A percentile compares a stretch with the other conserved stretches of the same genome.
Conservation (phyloP, 441 rosid genomes). For the Populus tomentosa region DNA sequence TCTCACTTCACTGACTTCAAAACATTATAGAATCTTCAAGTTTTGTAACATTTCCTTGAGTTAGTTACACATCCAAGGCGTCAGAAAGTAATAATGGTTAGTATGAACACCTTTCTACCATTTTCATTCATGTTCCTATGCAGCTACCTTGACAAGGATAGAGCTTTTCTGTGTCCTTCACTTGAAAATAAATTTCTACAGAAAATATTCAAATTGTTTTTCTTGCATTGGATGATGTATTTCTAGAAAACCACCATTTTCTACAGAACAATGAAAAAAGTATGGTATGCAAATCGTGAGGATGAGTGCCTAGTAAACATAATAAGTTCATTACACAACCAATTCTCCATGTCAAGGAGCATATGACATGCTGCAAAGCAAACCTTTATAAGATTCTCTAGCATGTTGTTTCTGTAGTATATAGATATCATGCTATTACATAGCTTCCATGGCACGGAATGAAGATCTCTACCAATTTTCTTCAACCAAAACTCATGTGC, state of each 20-base stretch:
- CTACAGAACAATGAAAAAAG: not conserved
- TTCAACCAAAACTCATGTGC: constrained; percentile 81
- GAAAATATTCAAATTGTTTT: not conserved
- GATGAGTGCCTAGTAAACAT: not conserved
- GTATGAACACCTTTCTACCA: not conserved
- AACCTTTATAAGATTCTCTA: constrained; percentile 70
- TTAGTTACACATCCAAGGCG: not conserved
- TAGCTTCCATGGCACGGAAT: constrained; percentile 87
- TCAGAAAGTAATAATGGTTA: not conserved
- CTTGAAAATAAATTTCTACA: not conserved
- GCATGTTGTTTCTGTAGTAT: constrained; percentile 84
- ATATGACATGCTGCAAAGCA: constrained; percentile 1
- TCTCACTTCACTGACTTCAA: not conserved
- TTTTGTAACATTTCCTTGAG: not conserved
- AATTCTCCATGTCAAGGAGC: not conserved
- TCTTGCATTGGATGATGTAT: not conserved
- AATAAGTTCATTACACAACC: not conserved
- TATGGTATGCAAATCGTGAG: not conserved
- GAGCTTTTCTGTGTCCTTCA: not conserved
- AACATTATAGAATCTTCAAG: not conserved
- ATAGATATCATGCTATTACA: constrained; percentile 70
- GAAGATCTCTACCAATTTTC: constrained; percentile 71
- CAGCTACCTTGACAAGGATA: not conserved
- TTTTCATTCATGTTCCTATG: not conserved
- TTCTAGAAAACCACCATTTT: not conserved